phyloP scores from a whole-genome alignment of 495 filamentous ascomycete genomes.

The Filosporella fistucella region DNA sequence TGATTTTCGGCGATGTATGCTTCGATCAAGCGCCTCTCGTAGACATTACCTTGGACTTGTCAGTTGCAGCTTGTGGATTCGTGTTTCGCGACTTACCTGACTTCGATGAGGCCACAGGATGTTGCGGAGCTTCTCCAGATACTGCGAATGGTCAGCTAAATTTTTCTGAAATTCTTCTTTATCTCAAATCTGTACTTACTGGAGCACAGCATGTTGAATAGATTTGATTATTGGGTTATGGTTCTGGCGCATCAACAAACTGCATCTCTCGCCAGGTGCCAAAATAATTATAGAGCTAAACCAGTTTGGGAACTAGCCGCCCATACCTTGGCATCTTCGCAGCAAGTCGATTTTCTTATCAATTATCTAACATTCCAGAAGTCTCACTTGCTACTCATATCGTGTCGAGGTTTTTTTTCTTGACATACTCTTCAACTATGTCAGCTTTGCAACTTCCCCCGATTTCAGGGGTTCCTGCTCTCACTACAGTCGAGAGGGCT shows the following conservation, averaged over 20 bases:
- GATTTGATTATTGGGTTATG: slow-evolving; percentile 20
- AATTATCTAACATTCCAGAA: background rate
- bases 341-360: too few species aligned
- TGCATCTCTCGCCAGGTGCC: background rate
- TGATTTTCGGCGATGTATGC: slow-evolving; percentile 92
- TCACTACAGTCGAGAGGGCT: slow-evolving; percentile 51
- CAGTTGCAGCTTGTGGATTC: slow-evolving; percentile 26
- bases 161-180: background rate
- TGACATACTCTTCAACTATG: slow-evolving; percentile 13
- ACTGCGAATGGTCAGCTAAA: slow-evolving; percentile 49
- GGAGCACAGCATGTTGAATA: slow-evolving; percentile 64
- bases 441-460: slow-evolving; percentile 39
- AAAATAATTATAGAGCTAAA: slow-evolving; percentile 14
- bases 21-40: slow-evolving; percentile 92
- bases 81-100: slow-evolving; percentile 60
- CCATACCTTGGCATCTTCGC: too few species aligned
- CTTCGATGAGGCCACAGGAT: slow-evolving; percentile 90
- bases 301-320: background rate
- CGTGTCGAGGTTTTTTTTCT: background rate
- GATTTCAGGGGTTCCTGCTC: slow-evolving; percentile 43
- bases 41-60: slow-evolving; percentile 63
- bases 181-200: slow-evolving; percentile 46
- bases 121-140: slow-evolving; percentile 93
- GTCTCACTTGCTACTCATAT: background rate
- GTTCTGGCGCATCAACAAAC: slow-evolving; percentile 17